These are phyloP conservation scores for Fraxinus quadrangulata DNA, from an alignment of 257 asterid genomes.

Conservation along the genomic window DNA sequence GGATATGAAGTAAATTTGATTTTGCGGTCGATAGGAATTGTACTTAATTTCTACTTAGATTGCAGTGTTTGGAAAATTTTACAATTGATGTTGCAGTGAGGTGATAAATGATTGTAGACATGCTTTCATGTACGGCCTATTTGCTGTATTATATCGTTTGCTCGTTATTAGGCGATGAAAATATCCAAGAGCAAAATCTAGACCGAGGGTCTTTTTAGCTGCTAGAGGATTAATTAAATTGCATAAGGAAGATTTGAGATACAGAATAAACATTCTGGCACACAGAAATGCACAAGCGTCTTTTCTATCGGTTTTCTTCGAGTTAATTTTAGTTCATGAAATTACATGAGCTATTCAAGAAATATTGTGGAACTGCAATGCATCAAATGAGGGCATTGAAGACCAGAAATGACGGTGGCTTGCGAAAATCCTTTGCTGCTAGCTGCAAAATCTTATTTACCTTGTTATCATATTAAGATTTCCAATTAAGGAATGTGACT, in stretches of 20 bases:
- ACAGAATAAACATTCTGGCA: not conserved
- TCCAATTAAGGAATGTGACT: not conserved
- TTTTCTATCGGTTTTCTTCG: not conserved
- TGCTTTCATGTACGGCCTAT: not conserved
- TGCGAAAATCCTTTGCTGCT: not conserved
- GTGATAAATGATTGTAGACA: not conserved
- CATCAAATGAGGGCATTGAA: not conserved
- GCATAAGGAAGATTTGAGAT: not conserved
- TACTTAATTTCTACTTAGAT: not conserved
- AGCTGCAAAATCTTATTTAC: not conserved
- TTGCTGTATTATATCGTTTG: not conserved
- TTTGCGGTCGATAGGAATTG: not conserved
- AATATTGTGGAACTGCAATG: not conserved
- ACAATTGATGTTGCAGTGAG: not conserved
- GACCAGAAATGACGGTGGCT: not conserved
- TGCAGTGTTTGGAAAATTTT: not conserved
- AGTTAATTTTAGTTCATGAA: not conserved
- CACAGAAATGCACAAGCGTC: too few relatives aligned
- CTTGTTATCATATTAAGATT: not conserved
- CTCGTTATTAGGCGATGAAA: not conserved
- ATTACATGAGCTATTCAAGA: not conserved
- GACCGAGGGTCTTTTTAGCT: not conserved
- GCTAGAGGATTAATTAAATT: not conserved
- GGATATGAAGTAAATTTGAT: not conserved
- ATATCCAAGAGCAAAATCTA: not conserved